These are phyloP conservation scores for Ustilago crameri DNA, from an alignment of 1,284 basidiomycete genomes.

Conservation along the genomic window DNA sequence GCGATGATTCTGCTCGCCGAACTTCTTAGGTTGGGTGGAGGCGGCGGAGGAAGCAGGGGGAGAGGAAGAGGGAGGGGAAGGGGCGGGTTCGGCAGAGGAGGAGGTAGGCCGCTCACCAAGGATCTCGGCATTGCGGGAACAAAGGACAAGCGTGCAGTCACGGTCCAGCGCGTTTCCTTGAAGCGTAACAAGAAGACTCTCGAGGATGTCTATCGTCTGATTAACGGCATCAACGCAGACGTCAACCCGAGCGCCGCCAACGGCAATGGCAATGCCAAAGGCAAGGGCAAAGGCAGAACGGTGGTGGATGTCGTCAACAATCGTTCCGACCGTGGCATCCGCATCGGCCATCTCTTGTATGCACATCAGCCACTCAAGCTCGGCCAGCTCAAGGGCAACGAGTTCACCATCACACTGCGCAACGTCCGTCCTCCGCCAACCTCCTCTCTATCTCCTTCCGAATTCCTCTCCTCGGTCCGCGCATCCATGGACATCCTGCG, in stretches of 20 bases:
- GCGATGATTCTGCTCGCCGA: slow-evolving; percentile 80
- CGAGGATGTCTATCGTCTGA: slow-evolving; percentile 81
- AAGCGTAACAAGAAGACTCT: slow-evolving; percentile 82
- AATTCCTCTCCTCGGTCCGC: slow-evolving; percentile 73
- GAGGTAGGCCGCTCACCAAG: slow-evolving; percentile 39
- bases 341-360: slow-evolving; percentile 89
- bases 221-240: slow-evolving; percentile 68
- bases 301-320: slow-evolving; percentile 33
- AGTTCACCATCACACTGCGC: slow-evolving; percentile 93
- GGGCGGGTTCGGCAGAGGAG: slow-evolving; percentile 27
- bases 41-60: slow-evolving; percentile 28
- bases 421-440: slow-evolving; percentile 69
- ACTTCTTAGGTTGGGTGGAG: slow-evolving; percentile 67
- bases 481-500: slow-evolving; percentile 83
- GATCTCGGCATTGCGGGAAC: slow-evolving; percentile 92
- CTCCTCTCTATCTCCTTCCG: slow-evolving; percentile 2
- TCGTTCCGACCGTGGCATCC: slow-evolving; percentile 74
- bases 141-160: slow-evolving; percentile 97
- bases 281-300: slow-evolving; percentile 34
- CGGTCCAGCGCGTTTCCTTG: slow-evolving; percentile 89
- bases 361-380: slow-evolving; percentile 83
- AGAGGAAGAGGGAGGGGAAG: slow-evolving; percentile 34
- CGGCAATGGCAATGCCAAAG: slow-evolving; percentile 8
- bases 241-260: background rate
- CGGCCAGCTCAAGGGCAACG: slow-evolving; percentile 94